Evolutionary conservation across 2,329 filamentous ascomycete species (phyloP), one percentile per base, ranked within the genome.

Genomic region (Pestalotiopsis sp.): DNA sequence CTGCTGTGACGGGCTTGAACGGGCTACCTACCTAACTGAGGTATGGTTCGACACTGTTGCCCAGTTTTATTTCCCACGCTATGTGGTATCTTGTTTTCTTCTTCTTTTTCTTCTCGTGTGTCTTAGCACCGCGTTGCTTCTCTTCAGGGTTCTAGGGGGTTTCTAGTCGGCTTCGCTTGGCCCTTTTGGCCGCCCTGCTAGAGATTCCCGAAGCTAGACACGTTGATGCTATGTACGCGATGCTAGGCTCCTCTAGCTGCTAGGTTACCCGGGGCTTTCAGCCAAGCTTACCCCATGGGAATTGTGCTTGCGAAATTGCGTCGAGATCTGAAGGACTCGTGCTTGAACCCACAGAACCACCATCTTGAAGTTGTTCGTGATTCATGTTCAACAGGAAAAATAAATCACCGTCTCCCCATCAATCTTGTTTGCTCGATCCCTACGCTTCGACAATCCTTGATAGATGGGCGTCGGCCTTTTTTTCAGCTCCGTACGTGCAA

Each of bases 301-400:
- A 36, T 31, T 36, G 61, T 23, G 61, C 49, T 65, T 58, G 63
- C 63, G 63, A 65, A 49, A 65, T 65, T 65, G 49, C 41, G 36
- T 23, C 36, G n/a, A 49, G 63, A 45, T 45, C 7, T 52, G 45
- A 62, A 62, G 59, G 59, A 62, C 59, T 62, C 59, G 13, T 49
- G 27, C 49, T 39, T 65, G 17, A 57, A 65, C 39, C 63, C 63
- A 65, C 63, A n/a, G 49, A 31, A 31, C 63, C 61, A 64, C 61
- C 25, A 49, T 38, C 63, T 49, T 39, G 45, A 55, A 17, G 20
- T 65, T 64, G 49, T 55, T 23, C 45, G 45, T 52, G 45, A 52
- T 52, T 52, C n/a, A 52, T 20, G 20, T 52, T 52, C n/a, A 52
- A 52, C 17, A 52, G 45, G 45, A 52, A 52, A 52, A 52, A 52